These are phyloP conservation scores for Phellinidium pouzarii DNA, from an alignment of 1,284 basidiomycete genomes.

Conservation along the genomic window DNA sequence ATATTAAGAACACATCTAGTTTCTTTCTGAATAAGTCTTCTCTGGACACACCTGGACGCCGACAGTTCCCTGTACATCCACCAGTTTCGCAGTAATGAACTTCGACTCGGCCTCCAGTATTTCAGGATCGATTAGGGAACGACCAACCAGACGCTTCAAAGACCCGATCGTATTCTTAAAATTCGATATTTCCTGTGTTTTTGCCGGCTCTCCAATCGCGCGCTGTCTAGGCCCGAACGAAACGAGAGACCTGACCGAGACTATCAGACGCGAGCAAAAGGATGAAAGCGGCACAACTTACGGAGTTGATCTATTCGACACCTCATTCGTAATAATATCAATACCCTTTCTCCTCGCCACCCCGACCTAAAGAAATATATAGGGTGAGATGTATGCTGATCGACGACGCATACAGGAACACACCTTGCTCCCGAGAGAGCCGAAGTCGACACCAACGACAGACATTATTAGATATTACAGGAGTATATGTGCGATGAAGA, in stretches of 20 bases:
- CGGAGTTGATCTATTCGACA: constrained; percentile 92
- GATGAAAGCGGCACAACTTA: constrained; percentile 34
- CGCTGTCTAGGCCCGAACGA: constrained; percentile 88
- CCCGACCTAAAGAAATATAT: constrained; percentile 59
- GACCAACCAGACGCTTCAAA: constrained; percentile 83
- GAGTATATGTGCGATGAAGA: constrained; percentile 10
- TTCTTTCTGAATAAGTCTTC: background rate
- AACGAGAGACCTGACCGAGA: constrained; percentile 67
- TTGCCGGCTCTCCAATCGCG: constrained; percentile 85
- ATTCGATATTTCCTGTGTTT: constrained; percentile 96
- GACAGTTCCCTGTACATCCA: constrained; percentile 76
- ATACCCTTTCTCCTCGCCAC: constrained; percentile 90
- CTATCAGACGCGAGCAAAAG: background rate
- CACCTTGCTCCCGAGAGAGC: constrained; percentile 82
- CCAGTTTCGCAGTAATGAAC: constrained; percentile 78
- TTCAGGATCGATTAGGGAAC: constrained; percentile 71
- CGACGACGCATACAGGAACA: constrained; percentile 22
- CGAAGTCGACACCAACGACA: constrained; percentile 91
- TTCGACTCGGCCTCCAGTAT: constrained; percentile 79
- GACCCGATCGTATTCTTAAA: constrained; percentile 93
- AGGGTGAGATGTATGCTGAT: constrained; percentile 17
- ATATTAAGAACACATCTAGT: background rate
- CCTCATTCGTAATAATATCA: constrained; percentile 94
- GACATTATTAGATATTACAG: constrained; percentile 43
- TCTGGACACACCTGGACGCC: constrained; percentile 67